These are phyloP conservation scores for Phaeosphaeria sp. DNA, from an alignment of 2,329 filamentous ascomycete genomes.

Conservation along the genomic window DNA sequence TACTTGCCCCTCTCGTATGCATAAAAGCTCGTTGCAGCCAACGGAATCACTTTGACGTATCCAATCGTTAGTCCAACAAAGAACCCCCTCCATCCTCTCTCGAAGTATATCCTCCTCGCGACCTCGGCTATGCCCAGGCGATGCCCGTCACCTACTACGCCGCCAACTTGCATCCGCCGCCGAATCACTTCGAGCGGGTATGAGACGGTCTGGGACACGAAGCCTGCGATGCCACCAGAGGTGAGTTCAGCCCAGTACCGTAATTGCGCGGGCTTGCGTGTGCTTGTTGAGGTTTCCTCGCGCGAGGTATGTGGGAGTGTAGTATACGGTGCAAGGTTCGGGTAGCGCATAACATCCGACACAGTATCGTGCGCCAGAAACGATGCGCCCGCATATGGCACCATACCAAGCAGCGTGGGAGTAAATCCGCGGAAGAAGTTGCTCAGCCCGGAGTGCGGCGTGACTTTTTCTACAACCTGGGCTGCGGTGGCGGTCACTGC, in stretches of 20 bases:
- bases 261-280: constrained; percentile 70
- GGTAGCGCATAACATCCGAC: constrained; percentile 80
- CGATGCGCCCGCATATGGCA: constrained; percentile 94
- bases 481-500: constrained; percentile 50
- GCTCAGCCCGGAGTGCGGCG: constrained; percentile 71
- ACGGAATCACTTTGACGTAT: constrained; percentile 91
- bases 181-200: constrained; percentile 95
- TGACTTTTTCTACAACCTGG: constrained; percentile 57
- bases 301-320: constrained; percentile 68
- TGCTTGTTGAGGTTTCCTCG: constrained; percentile 45
- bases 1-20: constrained; percentile 70
- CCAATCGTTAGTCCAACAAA: constrained; percentile 94
- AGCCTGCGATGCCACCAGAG: constrained; percentile 83
- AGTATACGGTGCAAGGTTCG: constrained; percentile 72
- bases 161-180: constrained; percentile 93
- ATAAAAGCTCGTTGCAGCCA: constrained; percentile 77
- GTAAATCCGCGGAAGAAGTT: constrained; percentile 98
- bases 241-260: constrained; percentile 86
- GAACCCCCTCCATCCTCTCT: constrained; percentile 81
- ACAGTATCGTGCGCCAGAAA: constrained; percentile 94
- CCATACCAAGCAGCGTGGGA: constrained; percentile 90
- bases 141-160: constrained; percentile 89
- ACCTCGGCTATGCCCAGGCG: constrained; percentile 81
- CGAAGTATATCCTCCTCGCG: constrained; percentile 72
- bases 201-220: constrained; percentile 88